These are phyloP conservation scores for Agrostemma githago DNA, from an alignment of 148 eudicot species.

Conservation along the genomic window DNA sequence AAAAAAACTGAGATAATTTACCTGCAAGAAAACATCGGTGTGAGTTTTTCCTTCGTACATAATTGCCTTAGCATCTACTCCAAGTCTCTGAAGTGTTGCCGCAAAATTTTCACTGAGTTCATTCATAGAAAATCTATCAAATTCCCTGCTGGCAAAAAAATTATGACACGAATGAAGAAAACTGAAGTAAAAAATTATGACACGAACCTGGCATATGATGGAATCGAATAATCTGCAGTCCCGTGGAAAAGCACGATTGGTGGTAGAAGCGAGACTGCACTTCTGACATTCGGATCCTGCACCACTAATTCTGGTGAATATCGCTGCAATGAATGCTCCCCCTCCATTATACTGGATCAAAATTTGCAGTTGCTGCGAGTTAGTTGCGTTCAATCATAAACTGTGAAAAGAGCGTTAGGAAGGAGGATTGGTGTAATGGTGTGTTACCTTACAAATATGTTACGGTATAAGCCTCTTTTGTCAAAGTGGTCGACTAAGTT, in stretches of 20 bases:
- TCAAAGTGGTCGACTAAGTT: constrained; percentile 83
- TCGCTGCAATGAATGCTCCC: constrained; percentile 59
- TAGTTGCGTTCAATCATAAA: constrained; percentile 2
- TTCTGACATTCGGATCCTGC: constrained; percentile 57
- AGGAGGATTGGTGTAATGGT: background rate
- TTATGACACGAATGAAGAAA: background rate
- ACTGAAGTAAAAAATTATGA: background rate
- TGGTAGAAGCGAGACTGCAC: constrained; percentile 69
- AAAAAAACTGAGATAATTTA: constrained; percentile 18
- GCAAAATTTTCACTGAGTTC: constrained; percentile 65
- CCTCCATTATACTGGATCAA: constrained; percentile 79
- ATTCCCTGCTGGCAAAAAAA: background rate
- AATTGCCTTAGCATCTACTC: constrained; percentile 68
- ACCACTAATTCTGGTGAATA: constrained; percentile 86
- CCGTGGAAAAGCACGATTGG: constrained; percentile 81
- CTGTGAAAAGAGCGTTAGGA: background rate
- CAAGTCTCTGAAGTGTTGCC: constrained; percentile 63
- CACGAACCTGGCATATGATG: constrained; percentile 76
- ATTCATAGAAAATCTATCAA: background rate
- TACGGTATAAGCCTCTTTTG: constrained; percentile 75
- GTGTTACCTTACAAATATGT: constrained; percentile 63
- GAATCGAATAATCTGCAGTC: constrained; percentile 90
- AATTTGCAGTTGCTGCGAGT: constrained; percentile 19
- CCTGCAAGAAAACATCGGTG: constrained; percentile 95
- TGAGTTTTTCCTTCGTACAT: constrained; percentile 90